Evolutionary conservation across 2,329 filamentous ascomycete genomes (phyloP), one percentile per base, ranked within the genome.

Genomic region (Macrophomina tecta): DNA sequence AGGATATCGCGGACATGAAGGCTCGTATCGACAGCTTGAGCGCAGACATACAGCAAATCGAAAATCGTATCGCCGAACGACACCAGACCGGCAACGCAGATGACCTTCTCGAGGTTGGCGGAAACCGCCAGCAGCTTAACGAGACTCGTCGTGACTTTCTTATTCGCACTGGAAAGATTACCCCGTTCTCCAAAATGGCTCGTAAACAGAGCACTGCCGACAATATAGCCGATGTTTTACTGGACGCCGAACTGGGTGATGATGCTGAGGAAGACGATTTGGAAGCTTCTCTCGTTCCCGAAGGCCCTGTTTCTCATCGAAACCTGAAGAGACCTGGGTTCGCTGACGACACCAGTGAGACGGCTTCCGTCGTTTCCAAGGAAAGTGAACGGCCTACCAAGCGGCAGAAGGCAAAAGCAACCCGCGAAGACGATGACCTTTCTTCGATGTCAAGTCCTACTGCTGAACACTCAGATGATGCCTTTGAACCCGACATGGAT

Each of bases 91-190:
- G 82, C 40, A 80, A 82, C 52, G 81, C 81, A 11, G 78, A 79
- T 3, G 79, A 81, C 1, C 81, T 83, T 9, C 72, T 79, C 7
- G 79, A 78, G 36, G 75, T 79, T 23, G 82, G 80, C 55, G 85
- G 85, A 34, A 88, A 85, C 63, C 84, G 85, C 67, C 88, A 87
- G 64, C 80, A 94, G 66, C 89, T 91, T 1, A 91, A 91, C 68
- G 95, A 98, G 81, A 93, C 87, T 30, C 89, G 92, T 68, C 88
- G 94, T 61, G 94, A 97, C 55, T 99, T 91, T 76, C 86, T 99
- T 55, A 95, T 99, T 58, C 89, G 95, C 34, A 99, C 94, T 0
- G 95, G 95, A 69, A 98, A 98, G 80, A 98, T 99, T 71, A 99
- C 95, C 0, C 95, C 95, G 0, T 99, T 99, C 74, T 91, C 93